Conservation (phyloP, 2,329 filamentous ascomycete species). For the Fusarium sp. region DNA sequence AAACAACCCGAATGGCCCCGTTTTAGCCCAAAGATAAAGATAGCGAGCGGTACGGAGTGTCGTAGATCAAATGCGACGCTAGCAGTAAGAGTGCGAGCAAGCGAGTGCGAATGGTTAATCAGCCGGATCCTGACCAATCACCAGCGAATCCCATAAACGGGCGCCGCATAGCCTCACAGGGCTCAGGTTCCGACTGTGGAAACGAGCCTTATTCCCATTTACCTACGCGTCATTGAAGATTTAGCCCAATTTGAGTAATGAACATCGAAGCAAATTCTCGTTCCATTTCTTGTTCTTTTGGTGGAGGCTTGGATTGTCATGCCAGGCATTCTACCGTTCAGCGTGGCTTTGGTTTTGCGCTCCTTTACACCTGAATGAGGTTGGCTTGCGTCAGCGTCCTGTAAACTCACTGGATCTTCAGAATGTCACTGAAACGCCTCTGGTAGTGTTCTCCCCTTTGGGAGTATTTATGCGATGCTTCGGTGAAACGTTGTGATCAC, state of each 20-base stretch:
- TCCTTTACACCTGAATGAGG: neutral
- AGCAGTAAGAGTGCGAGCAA: conserved; percentile 16
- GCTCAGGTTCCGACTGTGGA: neutral
- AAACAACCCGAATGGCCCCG: neutral
- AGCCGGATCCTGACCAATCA: conserved; percentile 16
- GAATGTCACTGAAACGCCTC: neutral
- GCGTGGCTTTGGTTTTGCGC: neutral
- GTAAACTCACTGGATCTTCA: neutral
- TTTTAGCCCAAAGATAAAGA: conserved; percentile 1
- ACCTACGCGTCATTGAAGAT: conserved; percentile 4
- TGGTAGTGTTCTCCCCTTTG: neutral
- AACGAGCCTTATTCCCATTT: neutral
- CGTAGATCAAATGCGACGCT: conserved; percentile 6
- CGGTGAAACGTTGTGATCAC: conserved; percentile 1
- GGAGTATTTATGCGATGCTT: neutral
- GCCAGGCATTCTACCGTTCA: neutral
- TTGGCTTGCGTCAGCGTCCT: conserved; percentile 12
- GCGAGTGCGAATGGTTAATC: conserved; percentile 29
- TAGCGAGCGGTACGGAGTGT: neutral
- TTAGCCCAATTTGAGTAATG: neutral
- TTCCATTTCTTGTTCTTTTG: neutral
- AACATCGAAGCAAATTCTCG: neutral
- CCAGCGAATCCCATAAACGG: neutral
- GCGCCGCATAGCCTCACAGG: neutral
- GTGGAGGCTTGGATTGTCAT: conserved; percentile 3